Percentiles rank a stretch among this genome's conserved stretches.
These are phyloP conservation scores for Mycogone perniciosa DNA, from an alignment of 2,329 filamentous ascomycete genomes.

Conservation along the genomic window DNA sequence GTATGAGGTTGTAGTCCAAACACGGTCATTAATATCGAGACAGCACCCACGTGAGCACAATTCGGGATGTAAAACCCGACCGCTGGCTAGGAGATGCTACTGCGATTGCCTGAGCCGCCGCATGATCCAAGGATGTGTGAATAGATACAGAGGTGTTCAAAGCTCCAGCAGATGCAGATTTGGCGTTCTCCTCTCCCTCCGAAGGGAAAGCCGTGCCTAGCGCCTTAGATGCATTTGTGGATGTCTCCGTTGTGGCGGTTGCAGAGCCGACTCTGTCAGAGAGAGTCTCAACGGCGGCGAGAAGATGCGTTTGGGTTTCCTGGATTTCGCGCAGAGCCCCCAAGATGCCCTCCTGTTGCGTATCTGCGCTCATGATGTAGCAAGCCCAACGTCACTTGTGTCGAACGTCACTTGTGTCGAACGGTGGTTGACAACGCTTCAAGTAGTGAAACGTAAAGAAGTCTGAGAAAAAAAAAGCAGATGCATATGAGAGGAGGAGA, in stretches of 20 bases:
- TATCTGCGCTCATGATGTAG: conserved; percentile 20
- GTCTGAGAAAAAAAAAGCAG: no score
- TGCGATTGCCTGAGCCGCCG: not conserved
- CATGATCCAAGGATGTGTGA: conserved; percentile 1
- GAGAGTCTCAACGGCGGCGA: conserved; percentile 35
- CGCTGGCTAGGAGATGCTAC: conserved; percentile 30
- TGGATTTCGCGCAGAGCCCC: conserved; percentile 35
- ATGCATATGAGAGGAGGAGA: no score
- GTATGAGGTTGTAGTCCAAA: conserved; percentile 7
- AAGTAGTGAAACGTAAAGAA: no score
- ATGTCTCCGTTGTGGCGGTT: conserved; percentile 3
- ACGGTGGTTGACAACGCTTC: no score
- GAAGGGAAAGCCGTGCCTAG: not conserved
- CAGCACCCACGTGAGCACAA: conserved; percentile 45
- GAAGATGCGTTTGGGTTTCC: conserved; percentile 35
- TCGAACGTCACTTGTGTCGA: no score
- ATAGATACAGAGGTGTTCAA: not conserved
- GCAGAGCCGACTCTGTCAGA: conserved; percentile 24
- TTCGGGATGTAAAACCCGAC: conserved; percentile 46
- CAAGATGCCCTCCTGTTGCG: conserved; percentile 19
- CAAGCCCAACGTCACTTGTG: no score
- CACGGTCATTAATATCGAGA: not conserved
- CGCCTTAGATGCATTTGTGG: conserved; percentile 8
- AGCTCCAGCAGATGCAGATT: not conserved
- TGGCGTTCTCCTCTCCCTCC: not conserved